Percentiles rank a stretch among this genome's conserved stretches.
These are phyloP conservation scores for Camelina hispida DNA, from an alignment of 345 rosid genomes.

Conservation along the genomic window DNA sequence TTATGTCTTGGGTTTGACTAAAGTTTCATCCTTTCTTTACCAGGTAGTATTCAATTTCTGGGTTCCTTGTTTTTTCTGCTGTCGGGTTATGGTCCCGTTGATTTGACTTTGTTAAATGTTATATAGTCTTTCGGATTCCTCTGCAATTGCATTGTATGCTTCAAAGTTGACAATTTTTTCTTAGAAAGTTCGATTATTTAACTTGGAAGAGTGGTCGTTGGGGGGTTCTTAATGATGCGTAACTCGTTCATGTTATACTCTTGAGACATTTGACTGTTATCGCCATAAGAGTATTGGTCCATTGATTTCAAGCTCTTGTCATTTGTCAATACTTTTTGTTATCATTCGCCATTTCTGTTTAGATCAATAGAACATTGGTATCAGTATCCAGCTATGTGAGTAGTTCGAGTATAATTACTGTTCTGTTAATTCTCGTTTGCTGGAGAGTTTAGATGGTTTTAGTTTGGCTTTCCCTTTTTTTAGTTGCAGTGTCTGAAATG, in stretches of 20 bases:
- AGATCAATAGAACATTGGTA: background rate
- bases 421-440: background rate
- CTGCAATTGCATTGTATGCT: conserved; percentile 9
- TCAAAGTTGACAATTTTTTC: conserved; percentile 13
- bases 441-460: background rate
- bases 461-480: background rate
- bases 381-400: background rate
- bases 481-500: conserved; percentile 21
- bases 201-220: background rate
- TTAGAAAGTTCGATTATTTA: background rate
- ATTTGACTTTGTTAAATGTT: conserved; percentile 19
- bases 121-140: background rate
- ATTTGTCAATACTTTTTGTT: background rate
- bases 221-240: conserved; percentile 10
- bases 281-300: background rate
- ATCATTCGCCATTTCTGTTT: background rate
- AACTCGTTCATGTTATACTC: background rate
- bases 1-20: conserved; percentile 34
- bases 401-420: background rate
- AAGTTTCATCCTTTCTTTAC: conserved; percentile 24
- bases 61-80: background rate
- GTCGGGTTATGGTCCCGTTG: background rate
- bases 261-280: conserved; percentile 5
- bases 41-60: conserved; percentile 11
- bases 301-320: conserved; percentile 22